Base-by-base conservation (phyloP, 2,329 filamentous ascomycete species). In the Diaporthe sp. region DNA sequence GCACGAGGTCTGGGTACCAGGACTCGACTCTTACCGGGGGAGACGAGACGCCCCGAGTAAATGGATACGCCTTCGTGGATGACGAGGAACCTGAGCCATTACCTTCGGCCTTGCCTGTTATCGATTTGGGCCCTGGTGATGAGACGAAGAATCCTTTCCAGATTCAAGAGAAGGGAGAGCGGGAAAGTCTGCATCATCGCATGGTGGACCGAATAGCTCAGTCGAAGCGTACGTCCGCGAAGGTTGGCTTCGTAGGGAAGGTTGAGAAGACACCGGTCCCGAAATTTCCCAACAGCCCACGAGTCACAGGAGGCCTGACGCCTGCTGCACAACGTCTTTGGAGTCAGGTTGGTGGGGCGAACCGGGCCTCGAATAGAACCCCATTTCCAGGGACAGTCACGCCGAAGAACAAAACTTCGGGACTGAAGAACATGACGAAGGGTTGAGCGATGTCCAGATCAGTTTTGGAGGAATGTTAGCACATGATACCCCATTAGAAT, bases 41-140 rank as follows among this genome's bases (percentile, higher is more conserved):
- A 22, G 89, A 89, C 75, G 95, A 97, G 83, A 98, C 96, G 0
- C 97, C 96, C 0, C 90, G 95, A 2, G 94, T 98, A 0, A 98
- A 97, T 77, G 97, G 97, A 1, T 99, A 98, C 82, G 91, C 95
- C 0, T 98, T 98, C 84, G 96, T 99, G 49, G 95, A 98, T 79
- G 95, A 97, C 74, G 94, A 94, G 67, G 88, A 90, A 55, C 89
- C 90, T 0, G 88, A 88, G 22, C 85, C 86, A 22, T 79, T 81
- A 2, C 80, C 83, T 10, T n/a, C 73, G 7, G 34, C 72, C 10
- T 53, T 82, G 61, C 84, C 87, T n/a, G 77, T 86, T 77, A 88
- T 93, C 80, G 85, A 92, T 72, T 85, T 94, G 10, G 89, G 91
- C 1, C 86, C 89, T 13, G 88, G 89, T 19, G 89, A 92, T 80